Conservation (phyloP, 2,329 filamentous ascomycete genomes). For the Sporothrix globosa region DNA sequence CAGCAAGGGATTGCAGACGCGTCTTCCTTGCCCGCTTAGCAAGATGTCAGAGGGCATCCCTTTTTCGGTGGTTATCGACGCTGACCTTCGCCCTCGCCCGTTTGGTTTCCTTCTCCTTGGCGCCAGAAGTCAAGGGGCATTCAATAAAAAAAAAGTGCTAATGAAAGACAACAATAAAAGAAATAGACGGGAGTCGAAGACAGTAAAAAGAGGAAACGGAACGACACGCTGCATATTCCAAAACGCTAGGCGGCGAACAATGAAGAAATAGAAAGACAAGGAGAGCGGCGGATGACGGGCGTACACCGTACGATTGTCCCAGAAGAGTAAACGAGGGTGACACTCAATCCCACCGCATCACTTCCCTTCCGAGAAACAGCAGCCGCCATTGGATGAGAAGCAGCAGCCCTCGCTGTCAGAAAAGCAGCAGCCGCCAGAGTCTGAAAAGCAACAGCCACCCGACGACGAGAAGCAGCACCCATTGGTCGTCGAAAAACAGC, state of each 20-base stretch:
- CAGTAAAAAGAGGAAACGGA: neutral
- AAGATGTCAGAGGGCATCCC: neutral
- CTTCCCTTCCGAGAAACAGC: constrained; percentile 30
- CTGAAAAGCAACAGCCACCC: constrained; percentile 25
- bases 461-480: constrained; percentile 28
- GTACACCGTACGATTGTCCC: too few species aligned
- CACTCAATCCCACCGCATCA: too few species aligned
- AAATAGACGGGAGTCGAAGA: neutral
- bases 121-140: neutral
- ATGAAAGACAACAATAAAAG: neutral
- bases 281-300: too few species aligned
- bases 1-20: neutral
- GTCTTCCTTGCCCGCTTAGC: neutral
- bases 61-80: too few species aligned
- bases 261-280: neutral
- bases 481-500: constrained; percentile 29
- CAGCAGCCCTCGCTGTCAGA: constrained; percentile 35
- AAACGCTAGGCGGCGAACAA: neutral
- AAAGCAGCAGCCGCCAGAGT: constrained; percentile 14
- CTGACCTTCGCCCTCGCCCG: neutral
- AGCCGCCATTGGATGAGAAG: constrained; percentile 34
- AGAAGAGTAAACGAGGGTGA: too few species aligned
- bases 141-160: neutral
- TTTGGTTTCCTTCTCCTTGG: neutral
- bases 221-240: constrained; percentile 6